phyloP scores from a whole-genome alignment of 768 basidiomycete species.

The Hygrophoropsis aurantiaca region DNA sequence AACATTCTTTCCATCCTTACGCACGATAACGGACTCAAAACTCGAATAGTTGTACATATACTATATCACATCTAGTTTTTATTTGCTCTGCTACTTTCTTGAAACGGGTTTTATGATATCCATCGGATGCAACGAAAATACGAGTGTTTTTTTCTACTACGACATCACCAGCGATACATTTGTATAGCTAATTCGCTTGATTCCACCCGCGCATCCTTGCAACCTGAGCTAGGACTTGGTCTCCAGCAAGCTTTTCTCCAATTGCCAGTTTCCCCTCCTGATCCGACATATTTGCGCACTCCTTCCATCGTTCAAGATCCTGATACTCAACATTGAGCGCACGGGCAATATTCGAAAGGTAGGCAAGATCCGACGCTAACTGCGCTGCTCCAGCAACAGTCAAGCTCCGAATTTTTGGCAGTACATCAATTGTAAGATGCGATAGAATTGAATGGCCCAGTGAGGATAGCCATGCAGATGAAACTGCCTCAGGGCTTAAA shows the following conservation, averaged over 20 bases:
- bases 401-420: slow-evolving; percentile 71
- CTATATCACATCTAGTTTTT: not conserved
- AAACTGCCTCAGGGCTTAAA: slow-evolving; percentile 75
- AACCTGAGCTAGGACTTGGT: slow-evolving; percentile 16
- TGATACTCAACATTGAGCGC: slow-evolving; percentile 88
- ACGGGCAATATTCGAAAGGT: slow-evolving; percentile 86
- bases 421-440: slow-evolving; percentile 65
- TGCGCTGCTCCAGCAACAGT: slow-evolving; percentile 74
- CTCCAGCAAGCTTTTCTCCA: slow-evolving; percentile 16
- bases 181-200: not conserved
- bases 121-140: too few relatives aligned
- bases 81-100: not conserved
- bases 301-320: slow-evolving; percentile 79
- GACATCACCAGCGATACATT: too few relatives aligned
- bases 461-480: slow-evolving; percentile 89
- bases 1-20: slow-evolving; percentile 67
- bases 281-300: slow-evolving; percentile 63
- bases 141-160: too few relatives aligned
- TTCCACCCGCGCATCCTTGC: slow-evolving; percentile 35
- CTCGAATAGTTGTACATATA: not conserved
- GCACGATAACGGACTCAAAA: slow-evolving; percentile 40
- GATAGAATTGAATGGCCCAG: slow-evolving; percentile 79
- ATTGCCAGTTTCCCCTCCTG: slow-evolving; percentile 29
- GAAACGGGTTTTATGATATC: too few relatives aligned
- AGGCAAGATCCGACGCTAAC: slow-evolving; percentile 82